phyloP scores from a whole-genome alignment of 2,329 filamentous ascomycete genomes.

The Fusarium mundagurra region DNA sequence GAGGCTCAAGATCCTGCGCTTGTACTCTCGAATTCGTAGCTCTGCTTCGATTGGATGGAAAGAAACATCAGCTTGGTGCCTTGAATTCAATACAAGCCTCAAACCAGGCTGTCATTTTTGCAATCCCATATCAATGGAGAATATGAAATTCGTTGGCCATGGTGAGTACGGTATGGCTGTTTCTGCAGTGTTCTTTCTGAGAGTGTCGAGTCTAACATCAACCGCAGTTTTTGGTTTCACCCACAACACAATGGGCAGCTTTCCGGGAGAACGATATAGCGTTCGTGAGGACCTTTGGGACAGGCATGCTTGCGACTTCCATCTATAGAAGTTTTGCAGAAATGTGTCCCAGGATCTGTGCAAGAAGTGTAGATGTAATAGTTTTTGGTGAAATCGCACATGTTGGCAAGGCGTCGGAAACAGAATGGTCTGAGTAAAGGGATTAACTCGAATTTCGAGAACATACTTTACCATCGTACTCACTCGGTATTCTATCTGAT shows the following conservation, averaged over 20 bases:
- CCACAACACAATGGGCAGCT: conserved; percentile 61
- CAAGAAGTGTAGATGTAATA: conserved; percentile 81
- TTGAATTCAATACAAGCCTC: background rate
- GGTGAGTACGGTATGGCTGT: background rate
- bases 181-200: background rate
- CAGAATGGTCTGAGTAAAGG: background rate
- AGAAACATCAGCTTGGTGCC: background rate
- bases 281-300: conserved; percentile 73
- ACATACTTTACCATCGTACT: background rate
- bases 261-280: conserved; percentile 76
- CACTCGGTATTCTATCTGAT: background rate
- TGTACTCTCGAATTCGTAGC: background rate
- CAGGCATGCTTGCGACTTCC: conserved; percentile 70
- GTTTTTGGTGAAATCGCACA: conserved; percentile 77
- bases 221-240: conserved; percentile 37
- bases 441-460: background rate
- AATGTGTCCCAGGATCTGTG: conserved; percentile 74
- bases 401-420: conserved; percentile 43
- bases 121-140: background rate
- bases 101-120: background rate
- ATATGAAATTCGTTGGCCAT: background rate
- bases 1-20: background rate
- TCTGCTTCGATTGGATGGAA: background rate
- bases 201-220: background rate
- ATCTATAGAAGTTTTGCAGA: conserved; percentile 75